phyloP scores from a whole-genome alignment of 192 early-diverging fungal genomes.

The Entophlyctis luteolus region DNA sequence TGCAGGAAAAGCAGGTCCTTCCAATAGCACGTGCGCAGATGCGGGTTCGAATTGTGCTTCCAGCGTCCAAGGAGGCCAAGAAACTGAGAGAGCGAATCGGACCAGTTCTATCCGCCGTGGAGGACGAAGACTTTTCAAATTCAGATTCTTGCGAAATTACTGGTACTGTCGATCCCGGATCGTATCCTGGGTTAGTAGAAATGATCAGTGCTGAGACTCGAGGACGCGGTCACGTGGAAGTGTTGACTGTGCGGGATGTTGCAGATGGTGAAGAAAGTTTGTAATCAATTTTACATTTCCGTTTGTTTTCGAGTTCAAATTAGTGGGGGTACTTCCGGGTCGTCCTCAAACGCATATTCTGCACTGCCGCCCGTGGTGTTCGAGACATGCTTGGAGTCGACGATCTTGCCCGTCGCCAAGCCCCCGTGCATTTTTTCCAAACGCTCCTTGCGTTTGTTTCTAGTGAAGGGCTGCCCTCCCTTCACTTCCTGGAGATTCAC shows the following conservation, averaged over 20 bases:
- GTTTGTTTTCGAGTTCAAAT: conserved; percentile 29
- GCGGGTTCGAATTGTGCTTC: conserved; percentile 75
- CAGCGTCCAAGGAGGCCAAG: conserved; percentile 86
- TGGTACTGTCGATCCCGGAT: conserved; percentile 79
- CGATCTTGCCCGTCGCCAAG: conserved; percentile 5
- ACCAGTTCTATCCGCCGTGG: conserved; percentile 58
- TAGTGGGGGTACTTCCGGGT: conserved; percentile 55
- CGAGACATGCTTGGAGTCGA: background rate
- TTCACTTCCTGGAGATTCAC: no score
- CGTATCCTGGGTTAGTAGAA: conserved; percentile 80
- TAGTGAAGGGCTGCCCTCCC: background rate
- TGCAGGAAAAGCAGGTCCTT: conserved; percentile 83
- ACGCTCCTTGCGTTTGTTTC: conserved; percentile 19
- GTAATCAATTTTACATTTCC: background rate
- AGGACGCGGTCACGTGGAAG: conserved; percentile 83
- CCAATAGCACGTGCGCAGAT: conserved; percentile 95
- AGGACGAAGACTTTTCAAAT: conserved; percentile 69
- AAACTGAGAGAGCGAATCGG: conserved; percentile 72
- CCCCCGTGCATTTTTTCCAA: conserved; percentile 8
- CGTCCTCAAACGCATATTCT: conserved; percentile 48
- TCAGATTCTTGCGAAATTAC: conserved; percentile 87
- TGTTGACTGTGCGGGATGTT: conserved; percentile 56
- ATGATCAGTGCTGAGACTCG: conserved; percentile 79
- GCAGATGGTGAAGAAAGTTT: conserved; percentile 39
- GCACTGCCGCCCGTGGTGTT: background rate